Base-by-base conservation (phyloP, 148 eudicot species). In the Persicaria maculosa region DNA sequence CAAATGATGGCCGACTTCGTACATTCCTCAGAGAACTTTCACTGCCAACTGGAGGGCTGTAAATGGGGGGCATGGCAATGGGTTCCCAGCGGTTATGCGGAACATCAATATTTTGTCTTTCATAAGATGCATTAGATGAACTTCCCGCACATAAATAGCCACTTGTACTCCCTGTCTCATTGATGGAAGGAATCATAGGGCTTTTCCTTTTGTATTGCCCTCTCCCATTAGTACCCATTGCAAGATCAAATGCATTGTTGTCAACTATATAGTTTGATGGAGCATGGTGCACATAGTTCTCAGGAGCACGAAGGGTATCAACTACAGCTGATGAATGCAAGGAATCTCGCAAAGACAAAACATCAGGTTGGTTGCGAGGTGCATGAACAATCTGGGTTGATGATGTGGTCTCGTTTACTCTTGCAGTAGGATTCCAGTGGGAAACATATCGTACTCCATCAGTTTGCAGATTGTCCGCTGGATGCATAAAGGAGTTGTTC, bases 1-100 rank as follows among this genome's bases (percentile, higher is more conserved):
- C 92, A 80, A 85, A 44, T 54, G 87, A 67, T 71, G 88, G 61
- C 73, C 92, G 83, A 74, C 91, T 91, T 83, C 97, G 86, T 72
- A 93, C 97, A 82, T 93, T 93, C 83, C 94, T 84, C 14, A 50
- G 55, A 77, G 92, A 78, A 72, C 79, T 76, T 71, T 90, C 93
- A 73, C 83, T 80, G 19, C 88, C 89, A 73, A 80, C 74, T 19
- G 91, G 79, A 69, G 83, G 79, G 77, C 88, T 72, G 71, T 83
- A 84, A 72, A 76, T 73, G 6, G 92, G 76, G 77, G 81, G 77
- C 40, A 72, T 61, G 45, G 76, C 11, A 78, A 79, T 67, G 59
- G 79, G 72, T 46, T 88, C 93, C 92, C 92, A 84, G 22, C 73
- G 88, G 50, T 75, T 48, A 76, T 84, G 87, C 74, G 79, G 87